Evolutionary conservation across 1,139 yeast species (phyloP), one percentile per base, ranked within the genome.

Genomic region (Kodamaea suecica): DNA sequence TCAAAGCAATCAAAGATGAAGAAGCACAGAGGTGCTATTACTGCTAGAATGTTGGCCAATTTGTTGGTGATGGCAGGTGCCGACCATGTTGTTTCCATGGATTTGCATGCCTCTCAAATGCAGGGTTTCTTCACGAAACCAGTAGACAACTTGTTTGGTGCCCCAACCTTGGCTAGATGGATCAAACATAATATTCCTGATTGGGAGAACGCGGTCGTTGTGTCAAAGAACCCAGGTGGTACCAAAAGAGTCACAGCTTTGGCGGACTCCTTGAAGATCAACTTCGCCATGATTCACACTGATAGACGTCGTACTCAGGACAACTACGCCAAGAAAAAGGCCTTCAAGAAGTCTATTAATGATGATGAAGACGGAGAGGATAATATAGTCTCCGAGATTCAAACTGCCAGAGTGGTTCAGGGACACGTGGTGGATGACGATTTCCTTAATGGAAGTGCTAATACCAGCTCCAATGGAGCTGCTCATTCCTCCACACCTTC

Each of bases 41-140:
- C 98, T 4, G 98, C 98, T n/a, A 77, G 97, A 57, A 90, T 94
- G 98, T 74, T 94, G 57, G 97, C 99, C 40, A 92, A 92, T 51
- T 66, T 94, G 53, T 70, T 94, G 47, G 81, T 90, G 37, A 92
- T 92, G 95, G 97, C 99, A 1, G 99, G 99, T 45, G 98, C 97
- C 15, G 98, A 94, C 63, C 99, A 92, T 65, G 95, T 92, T 44
- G 94, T 92, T 27, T 86, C 96, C 5, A 90, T 92, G 97, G 99
- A 92, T 59, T 70, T 92, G 49, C 98, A 94, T 57, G 98, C 98
- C 17, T 82, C 95, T 27, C 99, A 92, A 63, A 94, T 92, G 97
- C 99, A 92, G 68, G 99, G 99, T 10, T 92, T 94, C 57, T 92
- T 92, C 68, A 79, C 95, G 28, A 88, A 88, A 53, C 98, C 99